phyloP scores from a whole-genome alignment of 768 basidiomycete species.

The Russula brevipes region DNA sequence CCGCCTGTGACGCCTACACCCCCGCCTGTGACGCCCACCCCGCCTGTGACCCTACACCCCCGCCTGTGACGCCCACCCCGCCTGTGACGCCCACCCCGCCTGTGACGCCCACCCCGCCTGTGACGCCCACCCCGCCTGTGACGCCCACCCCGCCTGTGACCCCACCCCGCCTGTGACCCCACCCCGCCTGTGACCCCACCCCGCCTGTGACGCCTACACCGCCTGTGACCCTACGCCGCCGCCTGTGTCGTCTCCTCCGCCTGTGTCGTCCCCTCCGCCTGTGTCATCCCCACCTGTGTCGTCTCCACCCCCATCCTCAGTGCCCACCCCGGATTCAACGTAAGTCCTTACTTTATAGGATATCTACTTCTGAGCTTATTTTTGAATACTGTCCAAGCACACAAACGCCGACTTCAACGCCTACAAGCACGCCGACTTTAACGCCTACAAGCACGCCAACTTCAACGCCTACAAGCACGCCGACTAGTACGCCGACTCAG shows the following conservation, averaged over 20 bases:
- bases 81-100: too few species aligned
- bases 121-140: too few species aligned
- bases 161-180: too few species aligned
- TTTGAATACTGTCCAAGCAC: slow-evolving; percentile 7
- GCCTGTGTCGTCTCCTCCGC: too few species aligned
- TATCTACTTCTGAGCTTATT: background rate
- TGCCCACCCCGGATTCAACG: slow-evolving; percentile 22
- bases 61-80: background rate
- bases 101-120: too few species aligned
- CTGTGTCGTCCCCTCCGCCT: too few species aligned
- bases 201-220: too few species aligned
- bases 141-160: too few species aligned
- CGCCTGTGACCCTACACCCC: background rate
- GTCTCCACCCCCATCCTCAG: slow-evolving; percentile 23
- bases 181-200: too few species aligned
- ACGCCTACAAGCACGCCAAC: slow-evolving; percentile 10
- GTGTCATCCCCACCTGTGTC: slow-evolving; percentile 24
- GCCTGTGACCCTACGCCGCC: too few species aligned
- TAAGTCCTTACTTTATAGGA: background rate
- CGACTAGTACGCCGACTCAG: background rate
- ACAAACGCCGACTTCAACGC: slow-evolving; percentile 11
- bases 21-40: background rate
- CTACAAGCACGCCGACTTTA: slow-evolving; percentile 16
- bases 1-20: slow-evolving; percentile 3
- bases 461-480: background rate